Percentiles rank a stretch among this genome's conserved stretches.
Evolutionary conservation across 257 asterid species (phyloP).

Genomic region (Phtheirospermum japonicum): DNA sequence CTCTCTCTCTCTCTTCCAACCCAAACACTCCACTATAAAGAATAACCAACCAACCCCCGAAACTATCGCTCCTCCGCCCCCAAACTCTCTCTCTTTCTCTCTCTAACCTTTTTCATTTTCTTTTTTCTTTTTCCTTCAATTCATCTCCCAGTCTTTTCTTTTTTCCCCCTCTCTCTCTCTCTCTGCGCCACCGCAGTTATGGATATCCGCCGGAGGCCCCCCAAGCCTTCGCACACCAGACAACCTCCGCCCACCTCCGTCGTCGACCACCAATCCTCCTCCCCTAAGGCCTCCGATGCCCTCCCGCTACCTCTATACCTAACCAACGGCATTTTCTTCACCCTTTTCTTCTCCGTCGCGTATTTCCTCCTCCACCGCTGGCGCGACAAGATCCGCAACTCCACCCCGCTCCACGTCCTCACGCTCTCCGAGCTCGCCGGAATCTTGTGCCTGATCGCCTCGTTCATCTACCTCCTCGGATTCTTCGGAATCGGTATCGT

Average conservation of each 20-base stretch:
- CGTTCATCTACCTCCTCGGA: constrained; percentile 75
- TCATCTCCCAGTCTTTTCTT: too few relatives aligned
- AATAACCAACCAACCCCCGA: constrained; percentile 26
- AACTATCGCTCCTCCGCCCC: constrained; percentile 31
- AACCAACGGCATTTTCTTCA: constrained; percentile 86
- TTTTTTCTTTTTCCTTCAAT: too few relatives aligned
- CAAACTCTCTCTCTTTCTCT: background rate
- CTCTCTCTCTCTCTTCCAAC: too few relatives aligned
- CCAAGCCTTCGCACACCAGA: constrained; percentile 29
- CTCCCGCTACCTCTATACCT: constrained; percentile 86
- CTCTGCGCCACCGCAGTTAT: constrained; percentile 30
- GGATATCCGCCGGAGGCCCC: constrained; percentile 77
- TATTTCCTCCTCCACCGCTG: constrained; percentile 82
- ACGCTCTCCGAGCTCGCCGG: constrained; percentile 78
- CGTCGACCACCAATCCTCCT: constrained; percentile 31
- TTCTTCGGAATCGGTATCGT: constrained; percentile 91
- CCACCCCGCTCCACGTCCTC: constrained; percentile 78
- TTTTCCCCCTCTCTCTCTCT: background rate
- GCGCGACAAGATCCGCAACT: constrained; percentile 87
- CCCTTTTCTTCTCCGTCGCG: constrained; percentile 81
- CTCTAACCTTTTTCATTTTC: background rate
- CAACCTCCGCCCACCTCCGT: constrained; percentile 26
- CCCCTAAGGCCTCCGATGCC: constrained; percentile 84
- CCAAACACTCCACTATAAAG: constrained; percentile 29
- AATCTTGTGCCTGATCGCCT: constrained; percentile 60